These are phyloP conservation scores for Phytophthora crassamura DNA, from an alignment of 352 stramenopile genomes.

Conservation along the genomic window DNA sequence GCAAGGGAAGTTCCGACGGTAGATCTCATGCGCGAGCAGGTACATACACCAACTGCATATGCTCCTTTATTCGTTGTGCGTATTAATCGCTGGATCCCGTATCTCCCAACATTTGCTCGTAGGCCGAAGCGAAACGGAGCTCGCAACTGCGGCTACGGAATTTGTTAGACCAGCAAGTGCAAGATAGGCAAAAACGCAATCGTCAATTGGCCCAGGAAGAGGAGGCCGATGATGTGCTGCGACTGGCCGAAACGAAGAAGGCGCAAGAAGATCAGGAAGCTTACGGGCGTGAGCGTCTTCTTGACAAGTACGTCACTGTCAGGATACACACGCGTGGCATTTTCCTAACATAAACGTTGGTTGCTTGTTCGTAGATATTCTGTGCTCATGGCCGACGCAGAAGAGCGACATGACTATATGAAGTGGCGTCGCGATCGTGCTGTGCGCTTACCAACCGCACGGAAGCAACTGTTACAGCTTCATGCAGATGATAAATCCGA, in stretches of 20 bases:
- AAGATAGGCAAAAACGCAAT: slow-evolving; percentile 23
- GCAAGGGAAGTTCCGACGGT: neutral
- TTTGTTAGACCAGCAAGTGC: slow-evolving; percentile 39
- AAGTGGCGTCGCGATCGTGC: slow-evolving; percentile 62
- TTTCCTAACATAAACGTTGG: neutral
- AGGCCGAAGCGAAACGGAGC: slow-evolving; percentile 28
- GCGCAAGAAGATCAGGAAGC: slow-evolving; percentile 15
- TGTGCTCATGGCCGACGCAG: slow-evolving; percentile 38
- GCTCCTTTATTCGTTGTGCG: neutral
- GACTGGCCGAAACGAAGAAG: slow-evolving; percentile 8
- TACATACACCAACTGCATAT: slow-evolving; percentile 9
- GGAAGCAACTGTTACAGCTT: slow-evolving; percentile 39
- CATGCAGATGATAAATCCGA: slow-evolving; percentile 29
- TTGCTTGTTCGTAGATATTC: slow-evolving; percentile 41
- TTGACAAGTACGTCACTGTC: slow-evolving; percentile 30
- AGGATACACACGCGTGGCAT: neutral
- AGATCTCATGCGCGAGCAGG: slow-evolving; percentile 15
- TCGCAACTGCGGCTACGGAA: slow-evolving; percentile 30
- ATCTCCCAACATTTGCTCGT: slow-evolving; percentile 2
- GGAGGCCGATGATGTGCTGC: slow-evolving; percentile 12
- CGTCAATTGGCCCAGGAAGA: slow-evolving; percentile 16
- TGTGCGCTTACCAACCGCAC: slow-evolving; percentile 46
- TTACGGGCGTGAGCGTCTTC: slow-evolving; percentile 14
- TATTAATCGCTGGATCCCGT: slow-evolving; percentile 4
- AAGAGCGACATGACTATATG: slow-evolving; percentile 59